Evolutionary conservation across 306 rosid species (phyloP), one percentile per base, ranked within the genome.

Genomic region (Quillaja saponaria): DNA sequence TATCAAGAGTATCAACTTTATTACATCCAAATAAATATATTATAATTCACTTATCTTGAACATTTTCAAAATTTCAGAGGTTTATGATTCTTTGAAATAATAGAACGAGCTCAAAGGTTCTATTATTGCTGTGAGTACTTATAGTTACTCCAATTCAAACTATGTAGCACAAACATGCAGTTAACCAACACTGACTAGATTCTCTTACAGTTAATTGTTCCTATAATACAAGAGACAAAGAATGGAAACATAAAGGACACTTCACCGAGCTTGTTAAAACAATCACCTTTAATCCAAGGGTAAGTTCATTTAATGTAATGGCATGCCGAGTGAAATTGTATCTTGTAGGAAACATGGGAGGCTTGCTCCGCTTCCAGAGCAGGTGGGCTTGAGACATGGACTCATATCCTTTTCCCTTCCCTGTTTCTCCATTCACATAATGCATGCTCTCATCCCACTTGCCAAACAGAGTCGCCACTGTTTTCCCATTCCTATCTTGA

Each of bases 361-460:
- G 78, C 74, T 81, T 94, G 91, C 85, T 94, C 62, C 97, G 76
- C 74, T 78, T 83, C 99, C 99, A 94, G 48, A 94, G 96, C 52
- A 85, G 71, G 70, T 17, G 80, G 60, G 99, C 81, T 46, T 94
- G 95, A 3, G 99, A 85, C 55, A 73, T 68, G 37, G 96, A 81
- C 37, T 90, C 95, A 0, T 71, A 78, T 71, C 91, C 92, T 82
- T 90, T 94, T 63, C 87, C 96, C 79, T 87, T 94, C 34, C 80
- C 87, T 6, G 83, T 80, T 80, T 94, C 97, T 67, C 99, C 99
- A 39, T 61, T 73, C 60, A 85, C 80, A 69, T 76, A 94, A 74
- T 87, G 85, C 88, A 94, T 83, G 81, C 97, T 90, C 74, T 89
- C 99, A 76, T 94, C 99, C 99, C 99, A 94, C 77, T 94, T 94